Percentiles rank a stretch among this genome's conserved stretches.
Conservation (phyloP, 208 protist genomes). For the Trypanosoma caninum region DNA sequence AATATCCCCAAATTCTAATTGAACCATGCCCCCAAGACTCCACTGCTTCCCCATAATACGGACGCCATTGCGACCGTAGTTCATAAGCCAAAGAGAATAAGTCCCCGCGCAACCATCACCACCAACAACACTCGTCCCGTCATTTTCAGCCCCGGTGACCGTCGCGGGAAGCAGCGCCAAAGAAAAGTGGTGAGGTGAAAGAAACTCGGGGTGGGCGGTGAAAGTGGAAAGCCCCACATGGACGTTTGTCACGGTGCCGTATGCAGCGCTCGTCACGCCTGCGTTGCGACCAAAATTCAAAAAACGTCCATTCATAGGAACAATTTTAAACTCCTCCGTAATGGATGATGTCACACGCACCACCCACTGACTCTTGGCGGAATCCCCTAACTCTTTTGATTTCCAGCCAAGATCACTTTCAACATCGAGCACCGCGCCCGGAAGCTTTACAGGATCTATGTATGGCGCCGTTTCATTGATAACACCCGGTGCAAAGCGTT, state of each 20-base stretch:
- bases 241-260: conserved; percentile 30
- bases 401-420: conserved; percentile 48
- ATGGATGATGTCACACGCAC: conserved; percentile 1
- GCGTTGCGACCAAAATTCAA: conserved; percentile 46
- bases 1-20: conserved; percentile 30
- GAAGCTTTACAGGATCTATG: conserved; percentile 36
- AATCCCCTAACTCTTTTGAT: conserved; percentile 8
- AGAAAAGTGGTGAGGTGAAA: conserved; percentile 59
- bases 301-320: conserved; percentile 29
- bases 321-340: conserved; percentile 9
- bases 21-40: conserved; percentile 42
- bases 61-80: conserved; percentile 72
- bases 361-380: conserved; percentile 11
- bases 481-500: conserved; percentile 53
- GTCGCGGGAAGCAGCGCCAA: conserved; percentile 32
- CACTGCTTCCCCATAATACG: conserved; percentile 35
- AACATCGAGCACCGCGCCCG: conserved; percentile 35
- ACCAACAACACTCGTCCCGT: not conserved
- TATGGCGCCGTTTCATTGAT: conserved; percentile 76
- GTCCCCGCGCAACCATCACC: conserved; percentile 7
- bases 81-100: conserved; percentile 48
- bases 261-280: conserved; percentile 27
- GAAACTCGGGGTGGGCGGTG: conserved; percentile 31
- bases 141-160: not conserved
- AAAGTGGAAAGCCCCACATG: conserved; percentile 42